Percentiles rank a stretch among this genome's conserved stretches.
phyloP scores from a whole-genome alignment of 2,329 filamentous ascomycete species.

The Exophiala xenobiotica region DNA sequence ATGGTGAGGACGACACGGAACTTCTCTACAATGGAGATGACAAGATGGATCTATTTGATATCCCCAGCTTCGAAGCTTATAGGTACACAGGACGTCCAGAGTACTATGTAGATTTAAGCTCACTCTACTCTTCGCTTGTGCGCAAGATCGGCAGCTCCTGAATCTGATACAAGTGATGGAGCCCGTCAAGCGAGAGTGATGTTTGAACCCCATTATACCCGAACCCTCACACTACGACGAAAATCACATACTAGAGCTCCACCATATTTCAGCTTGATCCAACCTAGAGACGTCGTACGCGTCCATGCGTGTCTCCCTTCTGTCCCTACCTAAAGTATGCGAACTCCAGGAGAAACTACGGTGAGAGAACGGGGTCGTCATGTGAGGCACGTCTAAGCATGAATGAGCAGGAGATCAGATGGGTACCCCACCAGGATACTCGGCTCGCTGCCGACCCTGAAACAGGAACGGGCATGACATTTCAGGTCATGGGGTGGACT shows the following conservation, averaged over 20 bases:
- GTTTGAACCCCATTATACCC: no score
- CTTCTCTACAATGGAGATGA: no score
- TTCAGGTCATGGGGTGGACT: no score
- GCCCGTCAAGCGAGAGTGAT: not conserved
- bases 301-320: not conserved
- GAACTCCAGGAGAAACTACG: constrained; percentile 20
- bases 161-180: not conserved
- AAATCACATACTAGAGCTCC: no score
- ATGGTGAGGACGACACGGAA: no score
- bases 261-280: no score
- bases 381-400: constrained; percentile 8
- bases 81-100: not conserved
- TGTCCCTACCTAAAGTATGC: no score
- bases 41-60: no score
- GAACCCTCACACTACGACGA: no score
- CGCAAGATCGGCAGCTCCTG: not conserved
- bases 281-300: not conserved
- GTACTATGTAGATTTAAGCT: not conserved
- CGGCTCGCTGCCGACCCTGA: constrained; percentile 2
- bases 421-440: not conserved
- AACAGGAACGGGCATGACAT: not conserved
- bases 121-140: not conserved
- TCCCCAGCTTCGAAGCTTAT: no score
- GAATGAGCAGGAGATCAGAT: not conserved
- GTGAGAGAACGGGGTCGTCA: constrained; percentile 18